Percentiles rank a stretch among this genome's conserved stretches.
These are phyloP conservation scores for Fusarium paranaense DNA, from an alignment of 2,329 filamentous ascomycete genomes.

Conservation along the genomic window DNA sequence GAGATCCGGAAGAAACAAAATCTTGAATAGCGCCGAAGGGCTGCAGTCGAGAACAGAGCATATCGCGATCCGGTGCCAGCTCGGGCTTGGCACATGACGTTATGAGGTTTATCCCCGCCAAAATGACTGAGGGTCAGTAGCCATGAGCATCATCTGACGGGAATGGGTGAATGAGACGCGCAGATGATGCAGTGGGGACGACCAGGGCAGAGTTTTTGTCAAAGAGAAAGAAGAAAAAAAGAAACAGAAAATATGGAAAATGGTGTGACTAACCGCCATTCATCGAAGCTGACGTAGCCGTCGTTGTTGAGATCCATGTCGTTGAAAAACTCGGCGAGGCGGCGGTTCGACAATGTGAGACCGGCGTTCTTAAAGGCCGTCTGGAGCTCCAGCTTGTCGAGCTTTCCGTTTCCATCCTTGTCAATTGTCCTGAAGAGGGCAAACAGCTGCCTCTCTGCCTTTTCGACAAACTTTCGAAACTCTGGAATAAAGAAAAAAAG, in stretches of 20 bases:
- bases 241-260: slow-evolving; percentile 18
- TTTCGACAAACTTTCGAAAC: slow-evolving; percentile 88
- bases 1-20: neutral
- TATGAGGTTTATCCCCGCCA: slow-evolving; percentile 37
- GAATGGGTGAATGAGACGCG: slow-evolving; percentile 3
- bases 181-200: slow-evolving; percentile 16
- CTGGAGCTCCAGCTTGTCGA: slow-evolving; percentile 88
- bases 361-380: slow-evolving; percentile 83
- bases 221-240: neutral
- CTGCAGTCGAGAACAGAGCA: slow-evolving; percentile 15
- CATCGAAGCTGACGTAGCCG: slow-evolving; percentile 87
- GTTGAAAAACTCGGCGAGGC: slow-evolving; percentile 86
- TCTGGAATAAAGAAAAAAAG: slow-evolving; percentile 63
- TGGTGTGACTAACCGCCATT: slow-evolving; percentile 86
- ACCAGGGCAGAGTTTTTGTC: neutral
- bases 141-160: slow-evolving; percentile 41
- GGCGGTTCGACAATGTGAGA: slow-evolving; percentile 79
- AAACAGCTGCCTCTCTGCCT: slow-evolving; percentile 86
- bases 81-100: slow-evolving; percentile 46
- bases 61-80: slow-evolving; percentile 16
- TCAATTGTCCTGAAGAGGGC: slow-evolving; percentile 89
- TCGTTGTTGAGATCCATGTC: slow-evolving; percentile 93
- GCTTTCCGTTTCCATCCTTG: slow-evolving; percentile 82
- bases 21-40: neutral
- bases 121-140: slow-evolving; percentile 45